These are phyloP conservation scores for Pseudogymnoascus sp. DNA, from an alignment of 2,329 filamentous ascomycete species.

Conservation along the genomic window DNA sequence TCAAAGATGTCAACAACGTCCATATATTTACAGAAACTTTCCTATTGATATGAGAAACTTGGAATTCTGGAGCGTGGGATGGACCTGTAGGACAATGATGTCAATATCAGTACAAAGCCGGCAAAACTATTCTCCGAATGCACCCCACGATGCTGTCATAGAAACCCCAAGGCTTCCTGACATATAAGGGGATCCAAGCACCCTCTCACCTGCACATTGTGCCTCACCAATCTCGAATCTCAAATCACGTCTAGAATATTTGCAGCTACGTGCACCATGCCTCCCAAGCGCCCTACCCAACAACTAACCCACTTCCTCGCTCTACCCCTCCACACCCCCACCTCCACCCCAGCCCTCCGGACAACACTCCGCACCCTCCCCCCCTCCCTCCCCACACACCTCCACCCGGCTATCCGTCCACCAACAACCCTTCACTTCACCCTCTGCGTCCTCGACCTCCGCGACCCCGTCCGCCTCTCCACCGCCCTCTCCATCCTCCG, in stretches of 20 bases:
- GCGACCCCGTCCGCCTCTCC: conserved; percentile 39
- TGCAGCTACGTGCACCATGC: background rate
- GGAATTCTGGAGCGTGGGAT: background rate
- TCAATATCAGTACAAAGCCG: background rate
- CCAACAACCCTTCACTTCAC: conserved; percentile 78
- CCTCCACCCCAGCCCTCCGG: background rate
- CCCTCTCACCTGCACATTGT: background rate
- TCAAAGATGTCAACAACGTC: background rate
- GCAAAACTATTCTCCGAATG: background rate
- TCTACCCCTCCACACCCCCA: background rate
- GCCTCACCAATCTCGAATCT: background rate
- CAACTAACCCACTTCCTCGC: background rate
- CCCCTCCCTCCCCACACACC: background rate
- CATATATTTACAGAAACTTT: background rate
- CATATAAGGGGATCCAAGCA: background rate
- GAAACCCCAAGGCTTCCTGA: background rate
- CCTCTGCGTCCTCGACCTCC: conserved; percentile 74
- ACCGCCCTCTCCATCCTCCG: conserved; percentile 38
- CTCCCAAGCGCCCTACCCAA: background rate
- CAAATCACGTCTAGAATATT: background rate
- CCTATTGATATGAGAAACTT: background rate
- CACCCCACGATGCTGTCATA: background rate
- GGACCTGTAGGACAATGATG: background rate
- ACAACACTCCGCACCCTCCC: background rate
- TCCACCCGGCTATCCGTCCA: conserved; percentile 46